phyloP scores from a whole-genome alignment of 2,329 filamentous ascomycete species.

The Nigrospora sphaerica region DNA sequence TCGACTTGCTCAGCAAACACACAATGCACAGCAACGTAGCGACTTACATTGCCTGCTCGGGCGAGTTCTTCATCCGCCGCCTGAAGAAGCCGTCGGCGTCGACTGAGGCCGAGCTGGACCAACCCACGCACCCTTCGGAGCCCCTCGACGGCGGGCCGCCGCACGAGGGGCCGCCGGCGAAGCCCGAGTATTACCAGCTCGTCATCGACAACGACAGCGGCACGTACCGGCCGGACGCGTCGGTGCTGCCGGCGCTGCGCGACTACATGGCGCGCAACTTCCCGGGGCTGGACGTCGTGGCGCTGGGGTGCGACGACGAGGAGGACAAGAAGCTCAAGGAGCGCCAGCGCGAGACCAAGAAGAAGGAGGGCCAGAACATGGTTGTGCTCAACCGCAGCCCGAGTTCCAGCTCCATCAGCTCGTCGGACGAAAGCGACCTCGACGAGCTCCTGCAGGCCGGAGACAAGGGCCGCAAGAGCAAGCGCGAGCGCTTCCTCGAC shows the following conservation, averaged over 20 bases:
- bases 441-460: slow-evolving; percentile 33
- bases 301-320: slow-evolving; percentile 75
- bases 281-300: slow-evolving; percentile 66
- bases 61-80: slow-evolving; percentile 84
- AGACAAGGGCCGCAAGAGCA: slow-evolving; percentile 35
- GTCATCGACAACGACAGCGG: slow-evolving; percentile 94
- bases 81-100: slow-evolving; percentile 42
- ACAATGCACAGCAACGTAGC: slow-evolving; percentile 94
- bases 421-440: slow-evolving; percentile 44
- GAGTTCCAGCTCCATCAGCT: slow-evolving; percentile 41
- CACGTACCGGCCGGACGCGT: slow-evolving; percentile 82
- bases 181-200: slow-evolving; percentile 66
- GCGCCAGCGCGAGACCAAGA: slow-evolving; percentile 68
- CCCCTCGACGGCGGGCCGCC: slow-evolving; percentile 38
- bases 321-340: slow-evolving; percentile 68
- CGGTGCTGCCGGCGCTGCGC: slow-evolving; percentile 64
- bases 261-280: slow-evolving; percentile 66
- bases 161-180: slow-evolving; percentile 30
- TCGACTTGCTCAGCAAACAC: slow-evolving; percentile 89
- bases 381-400: slow-evolving; percentile 52
- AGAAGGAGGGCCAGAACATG: slow-evolving; percentile 46
- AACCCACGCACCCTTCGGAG: slow-evolving; percentile 44
- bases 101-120: slow-evolving; percentile 32
- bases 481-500: slow-evolving; percentile 14
- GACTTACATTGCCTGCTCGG: slow-evolving; percentile 84